phyloP scores from a whole-genome alignment of 1,284 basidiomycete species.

The Phenoliferia sp. region DNA sequence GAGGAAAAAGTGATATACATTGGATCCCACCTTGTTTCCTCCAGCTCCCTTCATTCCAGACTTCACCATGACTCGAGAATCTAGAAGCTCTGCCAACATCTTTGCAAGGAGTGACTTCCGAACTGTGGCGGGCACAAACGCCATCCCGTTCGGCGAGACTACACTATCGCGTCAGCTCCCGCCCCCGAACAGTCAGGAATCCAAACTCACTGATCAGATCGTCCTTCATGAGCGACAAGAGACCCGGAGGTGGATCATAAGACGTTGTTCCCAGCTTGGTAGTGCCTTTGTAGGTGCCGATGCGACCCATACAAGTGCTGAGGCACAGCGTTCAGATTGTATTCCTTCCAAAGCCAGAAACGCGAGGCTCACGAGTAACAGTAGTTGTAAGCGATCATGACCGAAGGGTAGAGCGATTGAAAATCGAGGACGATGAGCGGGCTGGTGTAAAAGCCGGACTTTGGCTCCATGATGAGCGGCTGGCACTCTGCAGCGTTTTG shows the following conservation, averaged over 20 bases:
- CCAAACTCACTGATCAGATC: constrained; percentile 62
- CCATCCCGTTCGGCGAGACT: constrained; percentile 92
- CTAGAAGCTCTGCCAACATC: constrained; percentile 88
- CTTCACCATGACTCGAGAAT: constrained; percentile 97
- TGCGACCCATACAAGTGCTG: constrained; percentile 85
- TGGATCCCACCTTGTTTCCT: constrained; percentile 62
- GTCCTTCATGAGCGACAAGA: constrained; percentile 63
- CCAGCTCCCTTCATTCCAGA: constrained; percentile 81
- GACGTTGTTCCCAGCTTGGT: constrained; percentile 79
- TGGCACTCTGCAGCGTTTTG: constrained; percentile 95
- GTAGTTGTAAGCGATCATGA: constrained; percentile 99
- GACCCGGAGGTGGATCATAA: constrained; percentile 63
- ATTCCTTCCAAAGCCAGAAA: background rate
- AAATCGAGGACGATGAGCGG: constrained; percentile 92
- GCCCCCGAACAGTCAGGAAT: background rate
- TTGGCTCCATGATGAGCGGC: constrained; percentile 90
- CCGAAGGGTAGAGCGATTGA: constrained; percentile 88
- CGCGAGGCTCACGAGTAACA: constrained; percentile 55
- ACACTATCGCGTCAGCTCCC: constrained; percentile 19
- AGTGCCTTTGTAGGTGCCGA: constrained; percentile 73
- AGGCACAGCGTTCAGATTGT: constrained; percentile 23
- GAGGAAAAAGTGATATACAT: too few species aligned
- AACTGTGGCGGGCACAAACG: constrained; percentile 83
- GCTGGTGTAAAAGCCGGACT: constrained; percentile 85
- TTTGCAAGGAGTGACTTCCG: constrained; percentile 79